phyloP scores from a whole-genome alignment of 176 grass and related monocot genomes.

The Avena insularis region DNA sequence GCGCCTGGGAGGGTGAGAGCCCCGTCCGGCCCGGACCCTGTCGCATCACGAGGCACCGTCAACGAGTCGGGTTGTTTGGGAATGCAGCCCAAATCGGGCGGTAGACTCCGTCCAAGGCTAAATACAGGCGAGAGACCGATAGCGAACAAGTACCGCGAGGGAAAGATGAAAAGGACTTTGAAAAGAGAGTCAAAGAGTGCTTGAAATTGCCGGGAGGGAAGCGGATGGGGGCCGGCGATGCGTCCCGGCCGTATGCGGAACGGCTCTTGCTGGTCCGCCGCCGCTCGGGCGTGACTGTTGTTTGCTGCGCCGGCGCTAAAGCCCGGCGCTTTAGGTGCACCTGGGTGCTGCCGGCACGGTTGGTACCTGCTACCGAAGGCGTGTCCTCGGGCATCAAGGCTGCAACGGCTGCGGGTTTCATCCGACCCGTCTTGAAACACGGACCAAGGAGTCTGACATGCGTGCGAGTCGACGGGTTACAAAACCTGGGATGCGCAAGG shows the following conservation, averaged over 20 bases:
- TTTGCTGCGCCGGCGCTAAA: too few species aligned
- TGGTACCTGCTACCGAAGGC: too few species aligned
- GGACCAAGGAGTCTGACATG: slow-evolving; percentile 74
- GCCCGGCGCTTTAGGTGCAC: too few species aligned
- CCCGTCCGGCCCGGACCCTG: slow-evolving; percentile 62
- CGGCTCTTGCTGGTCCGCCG: slow-evolving; percentile 6
- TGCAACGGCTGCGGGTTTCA: neutral
- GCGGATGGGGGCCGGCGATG: slow-evolving; percentile 71
- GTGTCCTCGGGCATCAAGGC: too few species aligned
- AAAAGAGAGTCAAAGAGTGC: slow-evolving; percentile 90
- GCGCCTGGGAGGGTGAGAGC: slow-evolving; percentile 60
- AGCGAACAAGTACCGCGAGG: slow-evolving; percentile 78
- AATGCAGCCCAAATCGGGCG: slow-evolving; percentile 62
- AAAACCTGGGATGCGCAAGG: neutral
- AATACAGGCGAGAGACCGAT: slow-evolving; percentile 68
- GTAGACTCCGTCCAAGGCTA: slow-evolving; percentile 69
- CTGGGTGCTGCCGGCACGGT: too few species aligned
- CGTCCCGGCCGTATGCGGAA: slow-evolving; percentile 41
- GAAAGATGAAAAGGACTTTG: slow-evolving; percentile 93
- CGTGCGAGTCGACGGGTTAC: slow-evolving; percentile 26
- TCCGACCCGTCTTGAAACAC: slow-evolving; percentile 84
- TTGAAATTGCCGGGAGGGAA: slow-evolving; percentile 87
- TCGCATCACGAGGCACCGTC: slow-evolving; percentile 58
- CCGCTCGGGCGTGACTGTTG: too few species aligned
- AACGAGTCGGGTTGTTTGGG: slow-evolving; percentile 69